Base-by-base conservation (phyloP, 495 filamentous ascomycete species). In the Tuber borchii region DNA sequence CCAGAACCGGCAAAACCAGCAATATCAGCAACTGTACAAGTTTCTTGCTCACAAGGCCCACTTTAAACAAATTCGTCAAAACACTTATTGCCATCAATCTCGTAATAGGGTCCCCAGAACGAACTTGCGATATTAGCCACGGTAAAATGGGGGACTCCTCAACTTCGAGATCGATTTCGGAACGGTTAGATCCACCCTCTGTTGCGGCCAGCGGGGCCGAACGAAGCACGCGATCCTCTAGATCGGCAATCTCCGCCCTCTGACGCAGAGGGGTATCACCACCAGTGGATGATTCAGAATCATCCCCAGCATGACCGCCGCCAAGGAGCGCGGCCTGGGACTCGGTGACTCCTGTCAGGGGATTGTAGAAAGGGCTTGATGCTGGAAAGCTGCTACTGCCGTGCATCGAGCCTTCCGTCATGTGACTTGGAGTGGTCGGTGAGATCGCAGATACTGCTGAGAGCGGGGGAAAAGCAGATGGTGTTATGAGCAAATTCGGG, bases 21-120 rank as follows among this genome's bases (percentile, higher is more conserved):
- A 91, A 85, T 22, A 90, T 88, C 48, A 95, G 86, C 87, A 26
- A 87, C 83, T 75, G 93, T 87, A 76, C 91, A 86, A 75, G 87
- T 83, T 71, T 71, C 79, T 88, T 91, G 73, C 87, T 88, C 3
- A 90, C 87, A 73, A 93, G 86, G 1, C 89, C 89, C 42, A 90
- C 86, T 73, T 91, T 90, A 83, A 90, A 93, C 10, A 96, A 85
- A n/a, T 89, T 89, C 3, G 92, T 90, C 51, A 97, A 86, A 2
- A 97, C 86, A 65, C 90, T 91, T 26, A 91, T 89, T n/a, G 96
- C 92, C 87, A 91, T 91, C 71, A 97, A 84, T 40, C 93, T 88
- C 44, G 89, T 87, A 79, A 90, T 85, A 12, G 90, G 90, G 69
- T 84, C 84, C 71, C 89, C 87, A 19, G 88, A 88, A 77, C 93